Base-by-base conservation (phyloP, 345 rosid genomes). In the Corchorus capsularis region DNA sequence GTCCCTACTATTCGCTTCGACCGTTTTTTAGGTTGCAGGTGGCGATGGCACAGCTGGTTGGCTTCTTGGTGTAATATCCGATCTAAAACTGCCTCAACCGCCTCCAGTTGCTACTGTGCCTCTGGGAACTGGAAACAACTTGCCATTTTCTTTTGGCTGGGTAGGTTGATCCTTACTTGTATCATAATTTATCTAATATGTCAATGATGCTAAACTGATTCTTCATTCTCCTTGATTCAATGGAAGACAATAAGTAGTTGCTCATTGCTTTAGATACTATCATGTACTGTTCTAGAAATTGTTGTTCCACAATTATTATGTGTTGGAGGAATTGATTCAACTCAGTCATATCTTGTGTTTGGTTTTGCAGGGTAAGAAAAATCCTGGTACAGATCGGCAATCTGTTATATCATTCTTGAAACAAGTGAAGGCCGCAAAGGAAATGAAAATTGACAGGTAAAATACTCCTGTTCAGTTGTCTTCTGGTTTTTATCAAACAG, bases 41-140 rank as follows among this genome's bases (percentile, higher is more conserved):
- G 93, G 93, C 54, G 96, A 91, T 82, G 93, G 96, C 70, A 91
- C 96, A 5, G 93, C 93, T 19, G 79, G 93, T 74, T 91, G 93
- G 96, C 85, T 91, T 55, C 92, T 91, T 37, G 93, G 96, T 55
- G 93, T 91, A 35, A 83, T 91, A 77, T 83, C 85, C 63, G 93
- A 91, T 87, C 93, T 91, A 78, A 89, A 91, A 79, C 82, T 91
- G 50, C 91, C 92, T 61, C 81, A 74, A 16, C 87, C 93, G 50
- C 93, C 92, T 35, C 91, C 96, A 3, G 76, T 89, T 63, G 93
- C 92, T 43, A 91, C 92, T 6, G 89, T 91, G 17, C 96, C 96
- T 3, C 35, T 91, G 56, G 93, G 96, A 82, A 91, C 96, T 20
- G 93, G 96, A 74, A 91, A 91, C 80, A 91, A 91, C 75, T 88